Evolutionary conservation across 805 yeast species (phyloP), one percentile per base, ranked within the genome.

Genomic region (Ogataea haglerorum): DNA sequence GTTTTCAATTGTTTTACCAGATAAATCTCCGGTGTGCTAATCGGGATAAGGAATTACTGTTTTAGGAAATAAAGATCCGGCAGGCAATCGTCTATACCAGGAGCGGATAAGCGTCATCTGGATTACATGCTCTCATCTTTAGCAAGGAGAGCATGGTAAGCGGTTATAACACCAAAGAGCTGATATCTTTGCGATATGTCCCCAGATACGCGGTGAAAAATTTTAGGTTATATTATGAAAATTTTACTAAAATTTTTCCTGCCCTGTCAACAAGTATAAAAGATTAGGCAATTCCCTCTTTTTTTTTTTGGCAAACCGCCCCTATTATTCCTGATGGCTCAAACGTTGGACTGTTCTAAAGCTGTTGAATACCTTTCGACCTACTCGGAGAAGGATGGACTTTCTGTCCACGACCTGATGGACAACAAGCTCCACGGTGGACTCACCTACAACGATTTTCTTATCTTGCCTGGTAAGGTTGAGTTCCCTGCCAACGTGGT

Each of bases 381-480:
- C 47, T 91, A 87, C 74, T 49, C 75, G 43, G 65, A 71, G 56
- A 80, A 76, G 62, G 99, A 93, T 65, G 99, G 99, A 50, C 76
- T 93, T 53, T 81, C 85, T 49, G 84, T 85, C 57, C 72, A 78
- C 45, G 76, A 85, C 53, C 78, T 93, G 67, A 86, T 93, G 85
- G 95, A 93, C 72, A 88, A 97, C 37, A 71, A 78, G 54, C 65
- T 71, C 56, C 84, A 93, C 70, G 99, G 99, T 66, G 99, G 99
- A 44, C 79, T 93, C 62, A 93, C 99, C 52, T 93, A 93, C 75
- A 93, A 93, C 63, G 99, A 93, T 71, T 88, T 93, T 67, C 77
- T 93, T 67, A 77, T 93, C 56, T 78, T 93, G 58, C 99, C 99
- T 52, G 97, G 98, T 50, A 87, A 88, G 72, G 86, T 91, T 60